Evolutionary conservation across 1,139 yeast genomes (phyloP).

Genomic region (Yamadazyma blattariae): DNA sequence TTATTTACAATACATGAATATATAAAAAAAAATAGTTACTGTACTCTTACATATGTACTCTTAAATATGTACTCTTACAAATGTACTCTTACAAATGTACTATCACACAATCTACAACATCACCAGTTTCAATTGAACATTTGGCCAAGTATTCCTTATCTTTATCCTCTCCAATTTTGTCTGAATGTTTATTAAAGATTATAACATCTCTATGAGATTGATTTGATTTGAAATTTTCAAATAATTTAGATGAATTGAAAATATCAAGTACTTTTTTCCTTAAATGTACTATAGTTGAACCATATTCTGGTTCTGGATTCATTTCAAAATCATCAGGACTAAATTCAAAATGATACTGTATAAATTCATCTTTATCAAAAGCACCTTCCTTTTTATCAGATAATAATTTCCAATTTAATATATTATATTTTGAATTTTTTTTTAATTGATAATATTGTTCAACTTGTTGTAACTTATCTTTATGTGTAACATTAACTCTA

Average conservation of each 20-base stretch:
- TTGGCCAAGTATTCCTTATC: slow-evolving; percentile 58
- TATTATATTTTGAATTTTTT: slow-evolving; percentile 24
- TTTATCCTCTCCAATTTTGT: slow-evolving; percentile 21
- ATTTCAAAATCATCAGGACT: slow-evolving; percentile 72
- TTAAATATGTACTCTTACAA: too few species aligned
- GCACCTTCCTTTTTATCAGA: slow-evolving; percentile 18
- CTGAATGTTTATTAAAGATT: slow-evolving; percentile 27
- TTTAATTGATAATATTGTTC: slow-evolving; percentile 28
- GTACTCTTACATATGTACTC: too few species aligned
- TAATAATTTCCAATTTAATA: slow-evolving; percentile 28
- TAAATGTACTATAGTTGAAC: slow-evolving; percentile 64
- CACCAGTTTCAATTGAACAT: slow-evolving; percentile 66
- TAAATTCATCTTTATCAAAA: slow-evolving; percentile 31
- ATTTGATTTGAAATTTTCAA: slow-evolving; percentile 21
- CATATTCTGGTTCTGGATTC: slow-evolving; percentile 61
- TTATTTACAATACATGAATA: too few species aligned
- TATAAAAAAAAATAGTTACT: too few species aligned
- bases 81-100: slow-evolving; percentile 7
- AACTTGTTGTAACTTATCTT: slow-evolving; percentile 17
- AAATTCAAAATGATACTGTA: slow-evolving; percentile 70
- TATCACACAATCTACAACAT: slow-evolving; percentile 50
- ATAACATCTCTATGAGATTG: slow-evolving; percentile 22
- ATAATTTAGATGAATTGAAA: slow-evolving; percentile 51
- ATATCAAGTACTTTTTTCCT: slow-evolving; percentile 51
- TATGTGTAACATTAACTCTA: slow-evolving; percentile 40